Percentiles rank a stretch among this genome's conserved stretches.
Conservation (phyloP, 129 eudicot species). For the Lonicera japonica region DNA sequence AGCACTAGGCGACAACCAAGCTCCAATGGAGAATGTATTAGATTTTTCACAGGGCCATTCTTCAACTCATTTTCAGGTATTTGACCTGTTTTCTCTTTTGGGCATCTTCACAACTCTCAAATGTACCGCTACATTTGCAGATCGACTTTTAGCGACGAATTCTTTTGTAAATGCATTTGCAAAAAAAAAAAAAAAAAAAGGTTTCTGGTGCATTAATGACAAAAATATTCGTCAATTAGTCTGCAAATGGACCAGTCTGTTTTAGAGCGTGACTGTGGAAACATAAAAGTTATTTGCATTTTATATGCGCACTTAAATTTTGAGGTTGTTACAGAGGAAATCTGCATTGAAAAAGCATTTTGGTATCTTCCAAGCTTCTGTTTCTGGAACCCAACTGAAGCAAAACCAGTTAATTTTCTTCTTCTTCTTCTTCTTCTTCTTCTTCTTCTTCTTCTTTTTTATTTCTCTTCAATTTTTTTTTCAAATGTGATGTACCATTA, state of each 20-base stretch:
- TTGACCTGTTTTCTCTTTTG: not conserved
- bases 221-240: no score
- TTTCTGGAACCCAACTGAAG: conserved; percentile 37
- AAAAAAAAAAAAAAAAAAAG: no score
- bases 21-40: conserved; percentile 33
- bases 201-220: no score
- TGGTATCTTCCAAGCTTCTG: conserved; percentile 39
- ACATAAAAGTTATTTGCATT: no score
- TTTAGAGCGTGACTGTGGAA: no score
- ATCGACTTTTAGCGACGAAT: not conserved
- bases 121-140: no score
- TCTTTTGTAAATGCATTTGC: no score
- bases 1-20: conserved; percentile 22
- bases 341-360: conserved; percentile 41
- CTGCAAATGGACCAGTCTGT: no score
- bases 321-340: conserved; percentile 26
- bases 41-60: conserved; percentile 72
- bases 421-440: not conserved
- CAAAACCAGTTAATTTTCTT: conserved; percentile 61
- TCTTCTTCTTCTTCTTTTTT: no score
- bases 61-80: conserved; percentile 61
- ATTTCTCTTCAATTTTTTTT: not conserved
- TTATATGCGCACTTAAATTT: no score
- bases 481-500: not conserved
- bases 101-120: not conserved